Percentiles rank a stretch among this genome's conserved stretches.
phyloP scores from a whole-genome alignment of 2,329 filamentous ascomycete species.

The Epicoccum sorghinum region DNA sequence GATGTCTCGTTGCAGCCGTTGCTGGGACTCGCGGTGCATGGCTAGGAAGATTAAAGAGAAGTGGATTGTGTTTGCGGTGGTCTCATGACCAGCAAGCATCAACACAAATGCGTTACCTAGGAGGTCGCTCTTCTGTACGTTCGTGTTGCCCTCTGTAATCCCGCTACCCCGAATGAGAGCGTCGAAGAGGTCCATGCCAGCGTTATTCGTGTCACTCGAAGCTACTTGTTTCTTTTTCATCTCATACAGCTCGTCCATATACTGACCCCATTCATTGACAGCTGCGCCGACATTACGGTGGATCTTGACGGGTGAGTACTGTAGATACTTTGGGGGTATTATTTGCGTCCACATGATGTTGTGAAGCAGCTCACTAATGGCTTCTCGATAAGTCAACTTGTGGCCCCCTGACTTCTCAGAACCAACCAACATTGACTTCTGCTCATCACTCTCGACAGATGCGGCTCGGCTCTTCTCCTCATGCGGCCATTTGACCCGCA shows the following conservation, averaged over 20 bases:
- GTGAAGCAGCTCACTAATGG: constrained; percentile 66
- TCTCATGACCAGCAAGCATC: constrained; percentile 79
- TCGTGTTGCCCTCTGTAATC: constrained; percentile 43
- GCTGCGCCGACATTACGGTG: constrained; percentile 61
- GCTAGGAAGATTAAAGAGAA: constrained; percentile 73
- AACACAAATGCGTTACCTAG: constrained; percentile 71
- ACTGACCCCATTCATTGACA: constrained; percentile 68
- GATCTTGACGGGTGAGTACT: constrained; percentile 53
- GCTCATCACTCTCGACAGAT: constrained; percentile 25
- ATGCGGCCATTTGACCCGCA: constrained; percentile 63
- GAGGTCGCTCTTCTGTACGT: constrained; percentile 60
- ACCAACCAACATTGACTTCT: constrained; percentile 41
- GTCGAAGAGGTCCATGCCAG: constrained; percentile 63
- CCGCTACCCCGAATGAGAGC: constrained; percentile 45
- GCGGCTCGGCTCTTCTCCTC: constrained; percentile 54
- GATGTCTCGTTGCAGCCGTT: constrained; percentile 70
- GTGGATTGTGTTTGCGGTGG: constrained; percentile 76
- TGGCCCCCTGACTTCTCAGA: constrained; percentile 42
- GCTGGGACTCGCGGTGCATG: constrained; percentile 67
- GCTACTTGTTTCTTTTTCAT: constrained; percentile 61
- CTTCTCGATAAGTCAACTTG: constrained; percentile 68
- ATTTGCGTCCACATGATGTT: constrained; percentile 68
- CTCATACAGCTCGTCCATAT: constrained; percentile 72
- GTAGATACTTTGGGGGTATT: constrained; percentile 63
- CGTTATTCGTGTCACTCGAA: constrained; percentile 40